phyloP scores from a whole-genome alignment of 768 basidiomycete genomes.

The Lyophyllum atratum region DNA sequence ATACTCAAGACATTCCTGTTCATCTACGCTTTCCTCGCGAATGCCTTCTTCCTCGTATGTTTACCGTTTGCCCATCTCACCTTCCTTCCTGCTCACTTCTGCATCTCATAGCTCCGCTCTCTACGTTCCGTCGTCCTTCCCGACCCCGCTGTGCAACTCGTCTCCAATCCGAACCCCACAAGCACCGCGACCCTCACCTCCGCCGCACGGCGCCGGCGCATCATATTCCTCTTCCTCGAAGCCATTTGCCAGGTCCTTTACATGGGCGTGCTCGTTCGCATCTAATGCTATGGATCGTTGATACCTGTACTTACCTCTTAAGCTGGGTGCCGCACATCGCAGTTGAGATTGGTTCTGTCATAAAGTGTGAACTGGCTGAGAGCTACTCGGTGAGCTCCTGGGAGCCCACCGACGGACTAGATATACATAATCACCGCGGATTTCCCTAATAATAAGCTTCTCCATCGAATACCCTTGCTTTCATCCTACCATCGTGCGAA shows the following conservation, averaged over 20 bases:
- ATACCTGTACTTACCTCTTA: too few relatives aligned
- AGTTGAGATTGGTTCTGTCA: too few relatives aligned
- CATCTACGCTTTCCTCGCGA: constrained; percentile 83
- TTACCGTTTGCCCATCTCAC: neutral
- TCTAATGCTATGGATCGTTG: constrained; percentile 16
- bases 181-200: constrained; percentile 68
- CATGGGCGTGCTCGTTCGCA: constrained; percentile 79
- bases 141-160: constrained; percentile 63
- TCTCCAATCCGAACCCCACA: constrained; percentile 37
- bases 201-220: constrained; percentile 78
- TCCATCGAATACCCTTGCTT: neutral
- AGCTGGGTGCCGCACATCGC: neutral
- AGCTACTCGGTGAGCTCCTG: too few relatives aligned
- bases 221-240: constrained; percentile 87
- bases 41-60: constrained; percentile 56
- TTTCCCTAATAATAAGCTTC: neutral
- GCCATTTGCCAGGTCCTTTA: constrained; percentile 82
- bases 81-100: neutral
- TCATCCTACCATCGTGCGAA: neutral
- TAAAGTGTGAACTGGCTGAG: too few relatives aligned
- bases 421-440: neutral
- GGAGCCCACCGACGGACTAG: neutral
- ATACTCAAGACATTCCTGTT: constrained; percentile 74
- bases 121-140: constrained; percentile 59
- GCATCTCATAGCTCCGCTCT: constrained; percentile 11